These are phyloP conservation scores for Mytilinidion resinicola DNA, from an alignment of 495 filamentous ascomycete genomes.

Conservation along the genomic window DNA sequence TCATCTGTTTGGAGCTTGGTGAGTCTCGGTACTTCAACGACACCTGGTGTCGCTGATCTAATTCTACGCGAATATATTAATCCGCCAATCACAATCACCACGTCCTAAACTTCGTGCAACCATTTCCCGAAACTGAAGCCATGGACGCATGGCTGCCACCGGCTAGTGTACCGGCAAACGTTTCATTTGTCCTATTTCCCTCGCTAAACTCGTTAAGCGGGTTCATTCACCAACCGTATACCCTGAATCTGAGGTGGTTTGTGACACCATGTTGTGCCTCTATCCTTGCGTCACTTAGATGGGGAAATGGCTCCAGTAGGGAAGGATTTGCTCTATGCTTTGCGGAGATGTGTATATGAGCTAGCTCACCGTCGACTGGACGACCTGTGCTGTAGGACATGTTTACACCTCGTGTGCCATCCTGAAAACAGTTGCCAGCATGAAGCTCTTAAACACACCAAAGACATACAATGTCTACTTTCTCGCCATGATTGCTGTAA, in stretches of 20 bases:
- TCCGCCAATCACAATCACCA: neutral
- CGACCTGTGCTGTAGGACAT: too few relatives aligned
- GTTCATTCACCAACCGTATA: too few relatives aligned
- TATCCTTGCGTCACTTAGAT: neutral
- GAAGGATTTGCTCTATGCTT: neutral
- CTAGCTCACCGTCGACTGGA: neutral
- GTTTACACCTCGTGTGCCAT: too few relatives aligned
- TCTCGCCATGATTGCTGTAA: conserved; percentile 53
- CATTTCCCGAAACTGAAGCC: neutral
- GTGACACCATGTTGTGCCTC: neutral
- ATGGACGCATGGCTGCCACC: neutral
- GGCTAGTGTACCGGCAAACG: neutral
- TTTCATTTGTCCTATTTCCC: too few relatives aligned
- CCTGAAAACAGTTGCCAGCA: conserved; percentile 8
- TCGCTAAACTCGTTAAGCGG: too few relatives aligned
- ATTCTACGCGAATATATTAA: neutral
- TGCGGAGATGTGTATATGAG: neutral
- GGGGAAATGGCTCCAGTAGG: neutral
- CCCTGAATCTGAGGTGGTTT: too few relatives aligned
- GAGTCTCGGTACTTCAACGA: neutral
- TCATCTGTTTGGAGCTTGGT: neutral
- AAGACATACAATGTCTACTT: conserved; percentile 59
- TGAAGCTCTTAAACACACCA: conserved; percentile 42
- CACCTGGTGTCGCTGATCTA: neutral
- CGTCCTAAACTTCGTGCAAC: neutral